Evolutionary conservation across 345 rosid genomes (phyloP).

Genomic region (Hibiscus trionum): DNA sequence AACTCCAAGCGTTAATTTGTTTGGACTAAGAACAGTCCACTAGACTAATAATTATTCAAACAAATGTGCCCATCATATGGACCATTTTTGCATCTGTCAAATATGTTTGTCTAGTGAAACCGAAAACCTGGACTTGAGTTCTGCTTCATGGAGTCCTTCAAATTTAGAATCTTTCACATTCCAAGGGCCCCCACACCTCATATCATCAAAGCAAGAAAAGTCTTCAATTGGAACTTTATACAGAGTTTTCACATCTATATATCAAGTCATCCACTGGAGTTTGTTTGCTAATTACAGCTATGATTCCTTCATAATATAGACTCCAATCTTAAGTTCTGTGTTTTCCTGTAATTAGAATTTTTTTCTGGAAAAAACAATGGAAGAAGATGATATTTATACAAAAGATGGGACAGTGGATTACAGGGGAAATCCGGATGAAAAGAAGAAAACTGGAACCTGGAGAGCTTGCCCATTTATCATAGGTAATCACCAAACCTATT

Average conservation of each 20-base stretch:
- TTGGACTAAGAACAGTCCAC: neutral
- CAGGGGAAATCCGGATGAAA: slow-evolving; percentile 52
- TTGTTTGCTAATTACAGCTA: neutral
- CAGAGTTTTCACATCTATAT: neutral
- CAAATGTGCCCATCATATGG: neutral
- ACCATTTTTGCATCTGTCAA: neutral
- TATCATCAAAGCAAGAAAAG: neutral
- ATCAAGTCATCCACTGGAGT: neutral
- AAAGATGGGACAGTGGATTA: slow-evolving; percentile 67
- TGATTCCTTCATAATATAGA: neutral
- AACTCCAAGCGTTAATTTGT: neutral
- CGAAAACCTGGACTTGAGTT: neutral
- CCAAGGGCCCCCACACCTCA: neutral
- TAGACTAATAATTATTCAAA: neutral
- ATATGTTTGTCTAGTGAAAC: neutral
- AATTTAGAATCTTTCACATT: neutral
- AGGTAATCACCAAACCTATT: slow-evolving; percentile 29
- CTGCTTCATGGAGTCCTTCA: neutral
- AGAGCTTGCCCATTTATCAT: slow-evolving; percentile 76
- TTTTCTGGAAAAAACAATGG: slow-evolving; percentile 14
- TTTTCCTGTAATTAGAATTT: neutral
- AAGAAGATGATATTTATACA: slow-evolving; percentile 39
- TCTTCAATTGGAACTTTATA: neutral
- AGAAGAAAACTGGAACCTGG: slow-evolving; percentile 61
- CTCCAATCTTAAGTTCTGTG: neutral